These are phyloP conservation scores for Allomyces macrogynus DNA, from an alignment of 192 early-diverging fungal genomes.

Conservation along the genomic window DNA sequence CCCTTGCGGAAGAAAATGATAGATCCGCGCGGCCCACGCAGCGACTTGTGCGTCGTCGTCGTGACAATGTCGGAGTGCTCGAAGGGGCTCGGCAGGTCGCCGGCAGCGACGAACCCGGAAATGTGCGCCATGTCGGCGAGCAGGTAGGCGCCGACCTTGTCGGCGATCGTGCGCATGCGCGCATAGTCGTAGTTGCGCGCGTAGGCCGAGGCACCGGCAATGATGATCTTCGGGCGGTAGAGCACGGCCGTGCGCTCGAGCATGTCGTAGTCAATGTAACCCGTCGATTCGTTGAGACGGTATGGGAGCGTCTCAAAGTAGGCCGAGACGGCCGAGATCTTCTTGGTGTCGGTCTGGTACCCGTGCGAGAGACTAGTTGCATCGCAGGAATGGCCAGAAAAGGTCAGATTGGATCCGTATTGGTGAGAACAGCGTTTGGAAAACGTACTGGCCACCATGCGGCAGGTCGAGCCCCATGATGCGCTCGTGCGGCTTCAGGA, in stretches of 20 bases:
- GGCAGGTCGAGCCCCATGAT: conserved; percentile 95
- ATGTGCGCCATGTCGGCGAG: conserved; percentile 97
- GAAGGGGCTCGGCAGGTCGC: conserved; percentile 71
- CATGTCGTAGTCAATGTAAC: conserved; percentile 79
- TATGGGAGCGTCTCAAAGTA: conserved; percentile 98
- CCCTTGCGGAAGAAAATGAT: conserved; percentile 99
- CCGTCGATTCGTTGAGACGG: conserved; percentile 71
- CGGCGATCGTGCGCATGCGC: conserved; percentile 66
- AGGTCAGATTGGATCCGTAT: neutral
- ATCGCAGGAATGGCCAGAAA: neutral
- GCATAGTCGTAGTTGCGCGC: conserved; percentile 83
- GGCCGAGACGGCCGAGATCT: conserved; percentile 80
- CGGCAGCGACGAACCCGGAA: conserved; percentile 74
- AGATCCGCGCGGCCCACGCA: conserved; percentile 91
- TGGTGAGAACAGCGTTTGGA: neutral
- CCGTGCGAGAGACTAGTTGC: conserved; percentile 73
- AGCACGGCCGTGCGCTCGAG: conserved; percentile 56
- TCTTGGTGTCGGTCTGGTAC: conserved; percentile 89
- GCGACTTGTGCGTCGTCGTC: conserved; percentile 97
- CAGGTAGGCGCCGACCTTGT: conserved; percentile 65
- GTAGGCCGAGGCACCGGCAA: conserved; percentile 90
- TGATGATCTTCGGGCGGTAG: conserved; percentile 89
- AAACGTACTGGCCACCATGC: conserved; percentile 85
- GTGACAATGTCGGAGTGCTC: conserved; percentile 90
- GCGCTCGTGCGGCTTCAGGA: conserved; percentile 92